Base-by-base conservation (phyloP, 1,284 basidiomycete genomes). In the Apiotrichum mycotoxinovorans region DNA sequence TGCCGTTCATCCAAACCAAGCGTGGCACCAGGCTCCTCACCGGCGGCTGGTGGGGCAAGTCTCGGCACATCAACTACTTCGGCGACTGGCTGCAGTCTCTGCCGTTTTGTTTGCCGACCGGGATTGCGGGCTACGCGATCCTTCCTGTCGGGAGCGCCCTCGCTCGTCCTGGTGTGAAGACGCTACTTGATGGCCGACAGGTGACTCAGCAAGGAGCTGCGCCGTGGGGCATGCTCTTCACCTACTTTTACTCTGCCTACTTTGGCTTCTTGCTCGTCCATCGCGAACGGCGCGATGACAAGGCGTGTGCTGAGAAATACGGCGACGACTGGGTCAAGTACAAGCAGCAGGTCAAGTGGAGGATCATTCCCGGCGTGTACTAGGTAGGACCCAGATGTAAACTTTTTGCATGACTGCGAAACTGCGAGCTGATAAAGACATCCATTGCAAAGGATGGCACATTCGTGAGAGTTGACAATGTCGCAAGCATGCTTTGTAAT, bases 31-130 rank as follows among this genome's bases (percentile, higher is more conserved):
- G 45, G 10, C 52, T 54, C 38, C 52, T 54, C 20, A 48, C 52
- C 9, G 52, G 52, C 37, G 52, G 52, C 3, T 54, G 52, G 52
- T 54, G 52, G 52, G 52, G 52, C 15, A 35, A 33, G 2, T 23
- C 52, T n/a, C 44, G 52, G 10, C 52, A 48, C 38, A 54, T 54
- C 52, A 54, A 54, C 52, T 54, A 54, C 37, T 47, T 54, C n/a
- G 52, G 52, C 15, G 52, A 54, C 45, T 54, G 52, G 52, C 40
- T 54, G n/a, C 52, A 54, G 37, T 47, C 52, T 3, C 38, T 54
- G 11, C 52, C 52, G 2, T 54, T 54, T 33, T 54, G 52, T 20
- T 45, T 54, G 10, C 52, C 52, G 11, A 54, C 52, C 1, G 53
- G 40, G 7, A 1, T 55, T 4, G 53, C 53, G 3, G 53, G 53